phyloP scores from a whole-genome alignment of 2,329 filamentous ascomycete species.

The Juglanconis sp. region DNA sequence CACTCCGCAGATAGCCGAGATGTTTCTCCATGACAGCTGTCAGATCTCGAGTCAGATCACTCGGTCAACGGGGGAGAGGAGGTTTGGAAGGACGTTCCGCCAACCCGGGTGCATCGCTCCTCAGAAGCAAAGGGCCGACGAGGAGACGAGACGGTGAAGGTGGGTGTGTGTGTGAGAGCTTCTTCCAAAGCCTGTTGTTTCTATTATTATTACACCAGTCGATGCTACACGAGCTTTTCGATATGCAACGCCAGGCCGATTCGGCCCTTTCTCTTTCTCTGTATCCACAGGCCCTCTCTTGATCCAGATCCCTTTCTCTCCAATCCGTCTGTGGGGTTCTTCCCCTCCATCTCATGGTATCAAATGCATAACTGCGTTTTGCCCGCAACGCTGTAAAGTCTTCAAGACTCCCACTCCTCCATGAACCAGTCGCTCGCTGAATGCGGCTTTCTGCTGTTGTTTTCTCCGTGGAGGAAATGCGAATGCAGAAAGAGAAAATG shows the following conservation, averaged over 20 bases:
- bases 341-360: constrained; percentile 11
- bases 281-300: neutral
- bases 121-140: too few relatives aligned
- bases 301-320: too few relatives aligned
- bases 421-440: neutral
- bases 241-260: neutral
- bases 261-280: neutral
- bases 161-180: too few relatives aligned
- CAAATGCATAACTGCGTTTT: constrained; percentile 11
- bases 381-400: neutral
- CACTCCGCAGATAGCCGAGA: too few relatives aligned
- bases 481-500: neutral
- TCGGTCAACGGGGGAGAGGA: too few relatives aligned
- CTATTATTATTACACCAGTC: neutral
- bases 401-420: neutral
- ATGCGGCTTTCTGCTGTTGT: neutral
- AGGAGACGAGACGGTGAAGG: too few relatives aligned
- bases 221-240: neutral
- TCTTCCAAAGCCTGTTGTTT: neutral
- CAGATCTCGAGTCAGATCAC: too few relatives aligned
- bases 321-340: neutral
- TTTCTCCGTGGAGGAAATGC: neutral
- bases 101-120: too few relatives aligned
- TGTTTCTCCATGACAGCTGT: too few relatives aligned
- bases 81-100: too few relatives aligned